Percentiles rank a stretch among this genome's conserved stretches.
Evolutionary conservation across 257 asterid genomes (phyloP).

Genomic region (Rhazya stricta): DNA sequence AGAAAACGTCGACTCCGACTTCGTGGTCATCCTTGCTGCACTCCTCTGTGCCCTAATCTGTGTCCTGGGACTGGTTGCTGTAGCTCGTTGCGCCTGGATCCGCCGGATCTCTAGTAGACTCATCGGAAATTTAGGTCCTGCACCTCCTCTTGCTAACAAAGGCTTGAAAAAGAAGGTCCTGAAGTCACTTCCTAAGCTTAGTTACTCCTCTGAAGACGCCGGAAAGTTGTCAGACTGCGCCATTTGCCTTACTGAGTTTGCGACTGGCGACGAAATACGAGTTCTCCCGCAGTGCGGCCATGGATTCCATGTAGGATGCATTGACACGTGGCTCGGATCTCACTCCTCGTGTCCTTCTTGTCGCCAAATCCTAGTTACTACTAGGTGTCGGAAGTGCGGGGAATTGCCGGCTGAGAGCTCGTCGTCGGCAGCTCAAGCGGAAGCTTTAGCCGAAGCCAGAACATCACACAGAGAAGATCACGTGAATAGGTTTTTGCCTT

Average conservation of each 20-base stretch:
- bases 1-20: slow-evolving; percentile 33
- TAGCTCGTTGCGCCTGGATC: slow-evolving; percentile 54
- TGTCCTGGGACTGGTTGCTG: slow-evolving; percentile 42
- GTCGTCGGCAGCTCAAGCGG: background rate
- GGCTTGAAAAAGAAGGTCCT: slow-evolving; percentile 43
- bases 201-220: slow-evolving; percentile 24
- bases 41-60: slow-evolving; percentile 48
- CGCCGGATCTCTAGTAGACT: slow-evolving; percentile 24
- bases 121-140: slow-evolving; percentile 11
- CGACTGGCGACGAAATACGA: slow-evolving; percentile 49
- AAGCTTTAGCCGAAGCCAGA: background rate
- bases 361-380: slow-evolving; percentile 31
- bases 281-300: slow-evolving; percentile 59
- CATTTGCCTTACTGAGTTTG: slow-evolving; percentile 45
- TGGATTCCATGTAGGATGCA: slow-evolving; percentile 43
- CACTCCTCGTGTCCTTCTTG: slow-evolving; percentile 69
- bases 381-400: slow-evolving; percentile 41
- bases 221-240: slow-evolving; percentile 33
- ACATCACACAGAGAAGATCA: slow-evolving; percentile 1
- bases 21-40: slow-evolving; percentile 43
- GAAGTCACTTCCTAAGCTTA: slow-evolving; percentile 45
- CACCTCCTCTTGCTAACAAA: slow-evolving; percentile 26
- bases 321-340: slow-evolving; percentile 56
- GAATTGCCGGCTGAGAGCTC: slow-evolving; percentile 22
- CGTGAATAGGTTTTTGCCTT: slow-evolving; percentile 7